These are phyloP conservation scores for Emericellopsis atlantica DNA, from an alignment of 2,329 filamentous ascomycete genomes.

Conservation along the genomic window DNA sequence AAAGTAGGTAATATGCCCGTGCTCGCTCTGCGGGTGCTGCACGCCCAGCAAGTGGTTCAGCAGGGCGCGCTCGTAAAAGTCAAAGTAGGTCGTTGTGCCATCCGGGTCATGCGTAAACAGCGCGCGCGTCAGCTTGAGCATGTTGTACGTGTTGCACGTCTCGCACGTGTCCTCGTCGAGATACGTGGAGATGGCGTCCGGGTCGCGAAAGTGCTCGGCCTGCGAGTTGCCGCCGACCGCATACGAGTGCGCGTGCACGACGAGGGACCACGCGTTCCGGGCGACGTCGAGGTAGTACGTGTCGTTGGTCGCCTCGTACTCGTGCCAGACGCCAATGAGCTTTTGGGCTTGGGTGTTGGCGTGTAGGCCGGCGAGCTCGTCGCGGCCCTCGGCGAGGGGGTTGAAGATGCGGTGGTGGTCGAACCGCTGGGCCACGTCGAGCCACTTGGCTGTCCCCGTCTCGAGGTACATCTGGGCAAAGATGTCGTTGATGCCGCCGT, in stretches of 20 bases:
- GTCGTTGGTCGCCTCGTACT: constrained; percentile 34
- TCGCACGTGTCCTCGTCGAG: constrained; percentile 34
- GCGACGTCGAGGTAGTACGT: constrained; percentile 32
- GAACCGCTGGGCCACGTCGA: constrained; percentile 32
- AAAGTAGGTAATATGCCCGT: constrained; percentile 41
- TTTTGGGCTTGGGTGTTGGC: constrained; percentile 42
- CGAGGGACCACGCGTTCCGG: constrained; percentile 33
- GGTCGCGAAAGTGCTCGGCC: constrained; percentile 34
- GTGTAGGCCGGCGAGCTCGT: constrained; percentile 32
- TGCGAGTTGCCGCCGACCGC: constrained; percentile 42
- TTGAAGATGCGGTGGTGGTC: constrained; percentile 34
- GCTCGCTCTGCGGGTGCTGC: constrained; percentile 26
- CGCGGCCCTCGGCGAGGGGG: constrained; percentile 29
- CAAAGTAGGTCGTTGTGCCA: constrained; percentile 28
- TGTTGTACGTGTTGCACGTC: constrained; percentile 42
- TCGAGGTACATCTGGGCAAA: constrained; percentile 32
- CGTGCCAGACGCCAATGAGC: constrained; percentile 35
- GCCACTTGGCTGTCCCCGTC: constrained; percentile 30
- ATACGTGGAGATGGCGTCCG: constrained; percentile 30
- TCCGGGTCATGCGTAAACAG: constrained; percentile 30
- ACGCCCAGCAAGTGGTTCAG: constrained; percentile 37
- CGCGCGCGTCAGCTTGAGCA: constrained; percentile 41
- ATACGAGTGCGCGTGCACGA: constrained; percentile 31
- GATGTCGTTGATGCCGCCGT: constrained; percentile 40
- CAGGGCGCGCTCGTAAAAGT: constrained; percentile 37